phyloP scores from a whole-genome alignment of 2,329 filamentous ascomycete genomes.

The Penicillium frequentans region DNA sequence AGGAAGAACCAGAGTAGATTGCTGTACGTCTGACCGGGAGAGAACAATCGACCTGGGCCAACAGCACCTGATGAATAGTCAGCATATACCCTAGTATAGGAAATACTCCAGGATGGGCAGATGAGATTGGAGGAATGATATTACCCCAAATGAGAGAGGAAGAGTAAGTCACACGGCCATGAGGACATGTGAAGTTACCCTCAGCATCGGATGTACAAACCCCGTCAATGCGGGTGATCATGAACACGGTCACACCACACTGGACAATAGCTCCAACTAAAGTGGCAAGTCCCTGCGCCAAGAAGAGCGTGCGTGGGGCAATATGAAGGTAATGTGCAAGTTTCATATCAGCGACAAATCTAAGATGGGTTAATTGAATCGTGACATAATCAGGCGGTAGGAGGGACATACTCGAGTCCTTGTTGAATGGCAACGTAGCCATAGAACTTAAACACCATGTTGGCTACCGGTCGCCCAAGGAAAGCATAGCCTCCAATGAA shows the following conservation, averaged over 20 bases:
- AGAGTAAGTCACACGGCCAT: constrained; percentile 63
- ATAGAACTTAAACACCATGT: constrained; percentile 70
- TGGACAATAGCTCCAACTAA: constrained; percentile 52
- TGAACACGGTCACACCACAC: constrained; percentile 52
- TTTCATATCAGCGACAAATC: constrained; percentile 67
- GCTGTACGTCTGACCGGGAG: constrained; percentile 61
- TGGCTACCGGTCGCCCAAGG: constrained; percentile 48
- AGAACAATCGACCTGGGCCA: constrained; percentile 68
- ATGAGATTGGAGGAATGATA: background rate
- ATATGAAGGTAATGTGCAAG: constrained; percentile 53
- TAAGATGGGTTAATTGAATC: constrained; percentile 23
- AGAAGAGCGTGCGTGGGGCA: constrained; percentile 52
- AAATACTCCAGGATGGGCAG: too few species aligned
- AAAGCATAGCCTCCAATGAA: constrained; percentile 53
- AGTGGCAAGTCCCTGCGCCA: constrained; percentile 52
- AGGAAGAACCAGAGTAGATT: constrained; percentile 71
- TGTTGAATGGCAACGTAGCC: constrained; percentile 67
- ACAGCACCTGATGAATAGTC: constrained; percentile 49
- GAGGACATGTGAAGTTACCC: constrained; percentile 60
- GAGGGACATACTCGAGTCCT: constrained; percentile 47
- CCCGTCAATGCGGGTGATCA: constrained; percentile 47
- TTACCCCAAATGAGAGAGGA: constrained; percentile 69
- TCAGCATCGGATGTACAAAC: constrained; percentile 58
- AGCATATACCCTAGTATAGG: background rate
- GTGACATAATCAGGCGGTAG: background rate